These are phyloP conservation scores for Emergomyces africanus DNA, from an alignment of 2,329 filamentous ascomycete species.

Conservation along the genomic window DNA sequence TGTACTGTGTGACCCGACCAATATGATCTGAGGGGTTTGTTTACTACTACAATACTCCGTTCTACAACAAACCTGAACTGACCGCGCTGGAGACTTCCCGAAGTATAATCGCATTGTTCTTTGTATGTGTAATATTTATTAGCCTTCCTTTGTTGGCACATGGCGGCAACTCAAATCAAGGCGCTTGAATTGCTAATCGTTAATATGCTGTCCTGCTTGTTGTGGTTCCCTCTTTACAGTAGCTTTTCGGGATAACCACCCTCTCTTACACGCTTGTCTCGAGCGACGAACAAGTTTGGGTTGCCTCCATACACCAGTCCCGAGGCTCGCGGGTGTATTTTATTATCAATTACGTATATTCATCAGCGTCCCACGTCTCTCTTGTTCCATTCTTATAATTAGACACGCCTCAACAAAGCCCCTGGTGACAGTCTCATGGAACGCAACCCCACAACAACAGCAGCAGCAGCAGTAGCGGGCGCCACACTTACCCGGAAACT, in stretches of 20 bases:
- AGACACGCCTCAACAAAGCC: not conserved
- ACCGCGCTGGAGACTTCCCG: not conserved
- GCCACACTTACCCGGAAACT: conserved; percentile 15
- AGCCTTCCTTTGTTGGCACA: not conserved
- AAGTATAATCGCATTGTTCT: not conserved
- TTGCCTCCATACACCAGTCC: not conserved
- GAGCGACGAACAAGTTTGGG: not conserved
- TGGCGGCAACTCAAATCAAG: not conserved
- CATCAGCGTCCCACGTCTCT: not conserved
- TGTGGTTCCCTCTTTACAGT: not conserved
- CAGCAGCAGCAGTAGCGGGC: conserved; percentile 11
- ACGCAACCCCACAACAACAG: conserved; percentile 11
- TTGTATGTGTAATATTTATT: not conserved
- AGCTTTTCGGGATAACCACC: not conserved
- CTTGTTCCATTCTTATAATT: not conserved
- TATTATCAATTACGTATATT: not conserved
- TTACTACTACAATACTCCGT: too few relatives aligned
- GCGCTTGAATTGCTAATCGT: not conserved
- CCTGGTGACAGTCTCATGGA: conserved; percentile 18
- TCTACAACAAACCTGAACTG: too few relatives aligned
- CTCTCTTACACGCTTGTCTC: not conserved
- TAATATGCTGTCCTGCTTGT: not conserved
- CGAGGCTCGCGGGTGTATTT: not conserved
- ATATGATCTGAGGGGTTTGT: too few relatives aligned
- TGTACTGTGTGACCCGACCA: not conserved